These are phyloP conservation scores for Lichtheimia ramosa DNA, from an alignment of 371 early-diverging fungal species.

Conservation along the genomic window DNA sequence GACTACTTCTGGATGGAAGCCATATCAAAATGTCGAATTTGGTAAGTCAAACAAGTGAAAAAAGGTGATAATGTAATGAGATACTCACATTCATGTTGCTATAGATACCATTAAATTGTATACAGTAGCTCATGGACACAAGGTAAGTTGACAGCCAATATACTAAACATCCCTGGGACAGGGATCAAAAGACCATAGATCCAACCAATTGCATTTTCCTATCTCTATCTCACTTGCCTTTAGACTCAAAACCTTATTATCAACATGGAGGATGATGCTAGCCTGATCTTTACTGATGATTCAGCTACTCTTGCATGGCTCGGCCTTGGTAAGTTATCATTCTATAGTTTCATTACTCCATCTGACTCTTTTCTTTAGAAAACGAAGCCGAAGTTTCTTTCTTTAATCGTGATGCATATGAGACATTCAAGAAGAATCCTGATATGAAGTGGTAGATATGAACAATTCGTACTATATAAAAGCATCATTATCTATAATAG, in stretches of 20 bases:
- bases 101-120: slow-evolving; percentile 86
- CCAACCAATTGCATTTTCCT: no score
- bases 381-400: slow-evolving; percentile 87
- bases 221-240: background rate
- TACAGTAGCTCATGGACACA: slow-evolving; percentile 82
- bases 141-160: slow-evolving; percentile 45
- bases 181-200: no score
- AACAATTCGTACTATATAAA: background rate
- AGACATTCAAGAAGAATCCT: slow-evolving; percentile 74
- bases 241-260: slow-evolving; percentile 81
- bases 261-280: slow-evolving; percentile 80
- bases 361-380: slow-evolving; percentile 35
- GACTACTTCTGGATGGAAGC: slow-evolving; percentile 69
- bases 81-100: no score
- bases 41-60: slow-evolving; percentile 36
- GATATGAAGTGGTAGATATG: slow-evolving; percentile 72
- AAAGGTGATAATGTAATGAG: background rate
- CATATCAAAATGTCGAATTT: slow-evolving; percentile 66
- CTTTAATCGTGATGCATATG: slow-evolving; percentile 76
- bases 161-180: no score
- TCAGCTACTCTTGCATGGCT: slow-evolving; percentile 57
- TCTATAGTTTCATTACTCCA: no score
- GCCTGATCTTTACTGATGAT: slow-evolving; percentile 64
- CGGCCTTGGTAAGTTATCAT: slow-evolving; percentile 58
- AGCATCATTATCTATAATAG: no score